Conservation (phyloP, 129 eudicot species). For the Flaveria bidentis region DNA sequence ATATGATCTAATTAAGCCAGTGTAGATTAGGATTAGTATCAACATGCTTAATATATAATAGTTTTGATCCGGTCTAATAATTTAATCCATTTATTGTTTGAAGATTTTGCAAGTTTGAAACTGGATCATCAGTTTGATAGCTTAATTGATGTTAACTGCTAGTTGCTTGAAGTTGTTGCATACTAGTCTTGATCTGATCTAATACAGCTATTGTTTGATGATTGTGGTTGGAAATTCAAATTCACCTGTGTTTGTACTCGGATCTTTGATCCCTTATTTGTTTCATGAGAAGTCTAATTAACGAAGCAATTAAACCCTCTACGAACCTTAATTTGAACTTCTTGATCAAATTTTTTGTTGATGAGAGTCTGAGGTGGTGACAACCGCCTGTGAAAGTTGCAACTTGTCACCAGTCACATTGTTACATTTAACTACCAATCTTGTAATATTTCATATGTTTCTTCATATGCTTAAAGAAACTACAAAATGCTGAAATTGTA, state of each 20-base stretch:
- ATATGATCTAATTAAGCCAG: no score
- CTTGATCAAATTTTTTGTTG: neutral
- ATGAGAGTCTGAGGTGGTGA: constrained; percentile 3
- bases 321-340: constrained; percentile 5
- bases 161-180: neutral
- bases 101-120: neutral
- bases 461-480: neutral
- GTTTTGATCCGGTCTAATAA: neutral
- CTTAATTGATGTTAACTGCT: neutral
- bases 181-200: constrained; percentile 14
- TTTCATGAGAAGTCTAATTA: neutral
- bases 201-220: neutral
- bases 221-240: neutral
- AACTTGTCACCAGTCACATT: neutral
- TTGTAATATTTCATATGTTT: neutral
- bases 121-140: constrained; percentile 4
- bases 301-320: neutral
- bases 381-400: neutral
- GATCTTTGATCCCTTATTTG: neutral
- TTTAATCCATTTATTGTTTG: no score
- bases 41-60: no score
- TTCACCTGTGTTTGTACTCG: neutral
- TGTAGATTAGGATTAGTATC: no score
- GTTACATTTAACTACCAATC: neutral
- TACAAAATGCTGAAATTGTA: no score